phyloP scores from a whole-genome alignment of 176 grass and related monocot species.

The Triticum turgidum region DNA sequence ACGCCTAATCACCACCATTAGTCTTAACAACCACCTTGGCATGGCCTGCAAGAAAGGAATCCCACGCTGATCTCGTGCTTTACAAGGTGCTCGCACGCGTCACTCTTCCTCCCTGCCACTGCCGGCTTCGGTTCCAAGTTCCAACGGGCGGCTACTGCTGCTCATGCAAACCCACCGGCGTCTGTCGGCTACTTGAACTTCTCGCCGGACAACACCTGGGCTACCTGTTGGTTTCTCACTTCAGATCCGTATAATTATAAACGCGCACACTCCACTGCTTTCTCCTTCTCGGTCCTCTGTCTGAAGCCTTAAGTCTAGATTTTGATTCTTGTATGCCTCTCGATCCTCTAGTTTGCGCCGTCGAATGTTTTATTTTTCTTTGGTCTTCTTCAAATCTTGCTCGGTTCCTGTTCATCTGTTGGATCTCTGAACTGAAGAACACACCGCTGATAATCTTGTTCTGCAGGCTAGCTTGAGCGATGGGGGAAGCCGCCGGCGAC shows the following conservation, averaged over 20 bases:
- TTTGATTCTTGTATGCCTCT: slow-evolving; percentile 26
- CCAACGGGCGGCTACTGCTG: slow-evolving; percentile 31
- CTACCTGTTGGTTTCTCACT: too few species aligned
- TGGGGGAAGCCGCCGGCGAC: slow-evolving; percentile 68
- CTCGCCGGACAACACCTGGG: not conserved
- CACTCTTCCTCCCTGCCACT: slow-evolving; percentile 23
- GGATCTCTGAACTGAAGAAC: slow-evolving; percentile 16
- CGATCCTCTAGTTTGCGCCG: not conserved
- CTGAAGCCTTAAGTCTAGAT: too few species aligned
- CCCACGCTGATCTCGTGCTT: slow-evolving; percentile 25
- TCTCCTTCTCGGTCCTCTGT: too few species aligned
- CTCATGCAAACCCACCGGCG: too few species aligned
- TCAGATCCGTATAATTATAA: too few species aligned
- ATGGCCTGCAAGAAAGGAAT: slow-evolving; percentile 33
- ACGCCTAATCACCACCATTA: not conserved
- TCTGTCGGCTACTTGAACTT: too few species aligned
- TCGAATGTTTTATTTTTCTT: not conserved
- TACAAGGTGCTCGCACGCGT: not conserved
- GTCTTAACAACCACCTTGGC: not conserved
- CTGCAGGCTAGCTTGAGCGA: slow-evolving; percentile 40
- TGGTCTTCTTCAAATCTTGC: not conserved
- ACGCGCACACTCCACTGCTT: too few species aligned
- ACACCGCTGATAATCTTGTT: not conserved
- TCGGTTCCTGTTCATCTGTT: not conserved
- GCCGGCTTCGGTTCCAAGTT: slow-evolving; percentile 14